Percentiles rank a stretch among this genome's conserved stretches.
Conservation (phyloP, 2,329 filamentous ascomycete species). For the Cladophialophora chaetospira region DNA sequence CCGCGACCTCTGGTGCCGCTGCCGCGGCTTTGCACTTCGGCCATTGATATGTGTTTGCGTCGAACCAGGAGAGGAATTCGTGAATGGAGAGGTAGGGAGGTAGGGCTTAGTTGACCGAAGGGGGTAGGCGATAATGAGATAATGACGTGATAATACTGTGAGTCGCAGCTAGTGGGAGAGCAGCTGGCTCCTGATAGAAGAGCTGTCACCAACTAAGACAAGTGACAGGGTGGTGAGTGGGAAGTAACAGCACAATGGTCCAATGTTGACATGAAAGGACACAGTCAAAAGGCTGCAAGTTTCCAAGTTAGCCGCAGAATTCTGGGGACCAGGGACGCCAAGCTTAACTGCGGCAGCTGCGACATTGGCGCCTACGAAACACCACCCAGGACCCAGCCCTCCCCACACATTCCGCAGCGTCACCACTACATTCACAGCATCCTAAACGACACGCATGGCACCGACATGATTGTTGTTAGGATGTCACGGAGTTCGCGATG, state of each 20-base stretch:
- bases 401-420: conserved; percentile 1
- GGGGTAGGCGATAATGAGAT: conserved; percentile 5
- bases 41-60: conserved; percentile 65
- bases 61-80: conserved; percentile 35
- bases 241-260: conserved; percentile 12
- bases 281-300: conserved; percentile 15
- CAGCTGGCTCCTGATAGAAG: conserved; percentile 20
- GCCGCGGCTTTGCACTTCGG: conserved; percentile 86
- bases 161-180: conserved; percentile 23
- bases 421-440: not conserved
- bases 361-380: not conserved
- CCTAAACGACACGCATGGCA: not conserved
- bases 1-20: conserved; percentile 58
- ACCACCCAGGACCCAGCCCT: not conserved
- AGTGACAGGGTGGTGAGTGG: conserved; percentile 12
- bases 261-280: conserved; percentile 28
- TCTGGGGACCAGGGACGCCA: conserved; percentile 16
- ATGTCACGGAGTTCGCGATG: conserved; percentile 44
- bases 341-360: conserved; percentile 3
- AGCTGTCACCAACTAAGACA: conserved; percentile 15
- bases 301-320: conserved; percentile 12
- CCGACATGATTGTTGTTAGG: not conserved
- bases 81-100: conserved; percentile 2
- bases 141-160: conserved; percentile 30
- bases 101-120: conserved; percentile 17